phyloP scores from a whole-genome alignment of 1,284 basidiomycete genomes.

The Lentinula novae-zelandiae region DNA sequence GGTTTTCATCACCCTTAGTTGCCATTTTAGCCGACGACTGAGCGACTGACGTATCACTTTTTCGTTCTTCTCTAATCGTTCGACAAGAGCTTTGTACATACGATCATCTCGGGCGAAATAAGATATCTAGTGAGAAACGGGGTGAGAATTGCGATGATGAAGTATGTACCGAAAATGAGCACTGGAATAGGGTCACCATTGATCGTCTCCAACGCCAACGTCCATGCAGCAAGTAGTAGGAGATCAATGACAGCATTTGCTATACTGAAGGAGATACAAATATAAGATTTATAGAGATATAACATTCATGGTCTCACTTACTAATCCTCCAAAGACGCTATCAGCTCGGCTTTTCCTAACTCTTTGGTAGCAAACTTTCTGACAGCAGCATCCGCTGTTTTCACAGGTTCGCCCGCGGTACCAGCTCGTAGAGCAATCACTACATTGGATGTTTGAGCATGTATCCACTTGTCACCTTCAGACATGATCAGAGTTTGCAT shows the following conservation, averaged over 20 bases:
- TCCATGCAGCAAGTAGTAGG: conserved; percentile 73
- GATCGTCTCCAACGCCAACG: conserved; percentile 47
- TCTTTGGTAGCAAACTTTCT: conserved; percentile 75
- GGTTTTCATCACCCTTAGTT: conserved; percentile 56
- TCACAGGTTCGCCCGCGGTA: conserved; percentile 63
- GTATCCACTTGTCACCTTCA: conserved; percentile 80
- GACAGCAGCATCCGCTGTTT: conserved; percentile 60
- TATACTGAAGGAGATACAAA: conserved; percentile 40
- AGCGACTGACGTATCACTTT: conserved; percentile 44
- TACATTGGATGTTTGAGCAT: conserved; percentile 53
- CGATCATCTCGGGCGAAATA: conserved; percentile 82
- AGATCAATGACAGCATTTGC: conserved; percentile 79
- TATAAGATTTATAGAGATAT: neutral
- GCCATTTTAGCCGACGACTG: conserved; percentile 64
- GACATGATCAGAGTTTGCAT: conserved; percentile 84
- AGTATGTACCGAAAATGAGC: conserved; percentile 2
- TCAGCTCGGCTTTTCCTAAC: conserved; percentile 69
- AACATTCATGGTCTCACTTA: conserved; percentile 33
- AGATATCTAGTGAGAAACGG: conserved; percentile 46
- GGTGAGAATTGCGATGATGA: neutral
- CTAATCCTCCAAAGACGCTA: conserved; percentile 82
- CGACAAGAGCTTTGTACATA: conserved; percentile 66
- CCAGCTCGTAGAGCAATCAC: conserved; percentile 60
- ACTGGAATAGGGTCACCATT: conserved; percentile 64
- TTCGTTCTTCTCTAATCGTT: conserved; percentile 53